These are phyloP conservation scores for Apiotrichum veenhuisii DNA, from an alignment of 1,284 basidiomycete genomes.

Conservation along the genomic window DNA sequence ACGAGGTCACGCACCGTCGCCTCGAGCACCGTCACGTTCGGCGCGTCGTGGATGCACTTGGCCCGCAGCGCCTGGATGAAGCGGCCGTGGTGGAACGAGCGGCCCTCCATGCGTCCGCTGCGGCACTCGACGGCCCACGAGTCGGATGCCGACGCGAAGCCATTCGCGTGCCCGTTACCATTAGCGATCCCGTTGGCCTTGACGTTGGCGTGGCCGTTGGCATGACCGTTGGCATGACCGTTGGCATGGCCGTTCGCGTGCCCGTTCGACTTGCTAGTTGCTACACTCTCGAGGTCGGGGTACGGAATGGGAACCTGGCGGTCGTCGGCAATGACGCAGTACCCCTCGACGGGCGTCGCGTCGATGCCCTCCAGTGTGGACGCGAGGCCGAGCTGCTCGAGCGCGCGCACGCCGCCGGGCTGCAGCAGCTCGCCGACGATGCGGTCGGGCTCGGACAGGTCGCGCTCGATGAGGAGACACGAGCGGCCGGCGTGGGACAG, in stretches of 20 bases:
- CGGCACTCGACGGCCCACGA: slow-evolving; percentile 2
- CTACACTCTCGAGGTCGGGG: slow-evolving; percentile 54
- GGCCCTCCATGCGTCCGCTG: slow-evolving; percentile 55
- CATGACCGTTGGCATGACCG: slow-evolving; percentile 11
- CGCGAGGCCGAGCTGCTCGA: slow-evolving; percentile 69
- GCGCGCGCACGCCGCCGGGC: slow-evolving; percentile 79
- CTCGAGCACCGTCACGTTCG: slow-evolving; percentile 67
- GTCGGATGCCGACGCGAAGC: not conserved
- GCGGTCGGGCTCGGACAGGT: slow-evolving; percentile 85
- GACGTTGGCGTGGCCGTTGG: slow-evolving; percentile 1
- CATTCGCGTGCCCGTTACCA: slow-evolving; percentile 4
- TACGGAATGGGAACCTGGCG: slow-evolving; percentile 71
- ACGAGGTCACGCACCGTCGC: slow-evolving; percentile 74
- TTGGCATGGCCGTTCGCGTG: slow-evolving; percentile 7
- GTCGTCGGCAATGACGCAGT: slow-evolving; percentile 68
- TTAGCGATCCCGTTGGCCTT: too few species aligned
- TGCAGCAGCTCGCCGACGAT: slow-evolving; percentile 97
- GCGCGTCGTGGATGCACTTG: slow-evolving; percentile 56
- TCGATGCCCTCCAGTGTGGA: slow-evolving; percentile 78
- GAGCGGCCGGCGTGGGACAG: slow-evolving; percentile 50
- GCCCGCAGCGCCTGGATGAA: slow-evolving; percentile 77
- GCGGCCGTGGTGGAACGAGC: slow-evolving; percentile 91
- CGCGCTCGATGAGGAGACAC: slow-evolving; percentile 81
- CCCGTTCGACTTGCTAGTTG: slow-evolving; percentile 7
- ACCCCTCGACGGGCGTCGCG: slow-evolving; percentile 78